A percentile compares a stretch with the other conserved stretches of the same genome.
Evolutionary conservation across 139 green algal genomes (phyloP).

Genomic region (Volvox africanus): DNA sequence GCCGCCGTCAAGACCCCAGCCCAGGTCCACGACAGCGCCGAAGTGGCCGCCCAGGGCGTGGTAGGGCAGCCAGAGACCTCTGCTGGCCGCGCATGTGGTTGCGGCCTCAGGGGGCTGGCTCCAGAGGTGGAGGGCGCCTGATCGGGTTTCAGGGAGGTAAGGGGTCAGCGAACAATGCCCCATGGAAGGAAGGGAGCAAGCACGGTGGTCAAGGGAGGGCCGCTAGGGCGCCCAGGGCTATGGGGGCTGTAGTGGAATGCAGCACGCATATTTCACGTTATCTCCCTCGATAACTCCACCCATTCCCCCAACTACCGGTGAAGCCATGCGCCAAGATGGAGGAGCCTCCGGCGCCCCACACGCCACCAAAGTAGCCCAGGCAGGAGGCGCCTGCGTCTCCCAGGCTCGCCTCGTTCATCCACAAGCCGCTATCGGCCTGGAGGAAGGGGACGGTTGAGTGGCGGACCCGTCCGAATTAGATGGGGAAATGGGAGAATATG

Average conservation of each 20-base stretch:
- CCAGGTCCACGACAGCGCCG: slow-evolving; percentile 81
- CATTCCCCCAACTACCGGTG: no score
- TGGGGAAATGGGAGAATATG: not conserved
- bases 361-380: slow-evolving; percentile 85
- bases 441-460: not conserved
- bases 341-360: slow-evolving; percentile 70
- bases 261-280: no score
- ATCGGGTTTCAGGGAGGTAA: no score
- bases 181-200: no score
- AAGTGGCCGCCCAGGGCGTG: slow-evolving; percentile 88
- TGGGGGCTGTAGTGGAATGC: no score
- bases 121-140: slow-evolving; percentile 95
- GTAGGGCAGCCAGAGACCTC: slow-evolving; percentile 72
- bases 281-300: no score
- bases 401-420: slow-evolving; percentile 87
- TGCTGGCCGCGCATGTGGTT: not conserved
- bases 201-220: no score
- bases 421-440: slow-evolving; percentile 74
- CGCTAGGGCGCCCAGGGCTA: no score
- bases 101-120: not conserved
- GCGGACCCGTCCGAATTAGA: not conserved
- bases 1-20: slow-evolving; percentile 77
- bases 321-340: slow-evolving; percentile 90
- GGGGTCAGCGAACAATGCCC: no score
- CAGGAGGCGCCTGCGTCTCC: slow-evolving; percentile 87